Base-by-base conservation (phyloP, 2,329 filamentous ascomycete genomes). In the Cercospora zeina region DNA sequence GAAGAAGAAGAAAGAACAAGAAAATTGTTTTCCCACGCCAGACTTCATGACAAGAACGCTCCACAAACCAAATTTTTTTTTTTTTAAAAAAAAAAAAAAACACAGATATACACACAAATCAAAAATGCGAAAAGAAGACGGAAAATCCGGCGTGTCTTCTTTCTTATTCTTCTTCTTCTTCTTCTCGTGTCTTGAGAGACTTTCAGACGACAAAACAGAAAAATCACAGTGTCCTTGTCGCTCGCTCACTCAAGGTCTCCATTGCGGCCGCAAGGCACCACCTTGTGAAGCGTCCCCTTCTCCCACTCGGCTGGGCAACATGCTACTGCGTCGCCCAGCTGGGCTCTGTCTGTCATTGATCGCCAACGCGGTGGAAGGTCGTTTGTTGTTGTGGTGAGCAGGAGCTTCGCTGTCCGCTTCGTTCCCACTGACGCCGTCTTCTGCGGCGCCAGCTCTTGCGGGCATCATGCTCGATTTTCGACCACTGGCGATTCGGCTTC, bases 351-450 rank as follows among this genome's bases (percentile, higher is more conserved):
- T 58, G 10, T 67, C 66, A n/a, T 58, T 62, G 19, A 59, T 59
- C 1, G 36, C 51, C 14, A 68, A 50, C 9, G 63, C 62, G 53
- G 65, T 69, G 3, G 66, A 65, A n/a, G 68, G 59, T 33, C 67
- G 53, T 21, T 63, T 19, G 30, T 45, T 19, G 30, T 45, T 63
- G 56, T 69, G 66, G 49, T 68, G 66, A 6, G 60, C 34, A 3
- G 68, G 69, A 21, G 65, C 64, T 37, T 72, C 69, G 19, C 62
- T 70, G 33, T 74, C 72, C 8, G 71, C 71, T 39, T 73, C 71
- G 39, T 73, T 70, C 2, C 69, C 70, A 21, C 56, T 58, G 42
- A 49, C 42, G n/a, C 42, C 31, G 21, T 58, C 56, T 57, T 69
- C 69, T 33, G 63, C 55, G 27, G 55, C 47, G 31, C 24, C 24